A percentile compares a stretch with the other conserved stretches of the same genome.
phyloP scores from a whole-genome alignment of 129 eudicot genomes.

The Ambrosia trifida region DNA sequence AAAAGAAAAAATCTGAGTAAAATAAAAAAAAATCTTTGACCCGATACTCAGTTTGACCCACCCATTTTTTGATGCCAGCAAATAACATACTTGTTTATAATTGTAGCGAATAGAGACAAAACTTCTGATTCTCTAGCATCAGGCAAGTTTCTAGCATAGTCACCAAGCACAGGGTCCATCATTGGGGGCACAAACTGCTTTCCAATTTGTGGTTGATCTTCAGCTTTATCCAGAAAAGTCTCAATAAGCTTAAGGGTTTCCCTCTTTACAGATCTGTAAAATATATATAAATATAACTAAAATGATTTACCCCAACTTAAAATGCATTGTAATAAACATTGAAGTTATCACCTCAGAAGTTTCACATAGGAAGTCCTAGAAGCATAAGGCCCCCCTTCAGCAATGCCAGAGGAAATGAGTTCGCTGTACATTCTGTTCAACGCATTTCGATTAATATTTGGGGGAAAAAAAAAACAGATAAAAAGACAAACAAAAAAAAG shows the following conservation, averaged over 20 bases:
- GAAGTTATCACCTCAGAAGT: conserved; percentile 62
- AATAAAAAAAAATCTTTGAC: too few relatives aligned
- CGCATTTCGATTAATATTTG: conserved; percentile 9
- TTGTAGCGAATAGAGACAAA: conserved; percentile 90
- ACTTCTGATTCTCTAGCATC: conserved; percentile 99
- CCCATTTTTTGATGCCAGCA: neutral
- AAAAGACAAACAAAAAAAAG: neutral
- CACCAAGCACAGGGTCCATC: conserved; percentile 99
- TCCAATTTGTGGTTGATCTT: conserved; percentile 94
- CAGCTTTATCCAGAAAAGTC: conserved; percentile 96
- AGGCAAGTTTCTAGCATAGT: conserved; percentile 92
- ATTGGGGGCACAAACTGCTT: conserved; percentile 98
- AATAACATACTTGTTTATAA: conserved; percentile 77
- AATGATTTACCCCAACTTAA: neutral
- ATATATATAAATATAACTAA: neutral
- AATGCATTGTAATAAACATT: neutral
- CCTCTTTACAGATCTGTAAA: conserved; percentile 87
- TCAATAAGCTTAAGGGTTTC: conserved; percentile 97
- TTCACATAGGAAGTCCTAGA: conserved; percentile 83
- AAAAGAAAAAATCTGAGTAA: too few relatives aligned
- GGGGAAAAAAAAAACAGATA: neutral
- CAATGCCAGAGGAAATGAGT: conserved; percentile 84
- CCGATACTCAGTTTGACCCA: neutral
- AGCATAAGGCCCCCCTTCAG: conserved; percentile 92
- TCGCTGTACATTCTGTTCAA: conserved; percentile 94